Evolutionary conservation across 805 yeast genomes (phyloP), one percentile per base, ranked within the genome.

Genomic region (Metschnikowia gelsemii): DNA sequence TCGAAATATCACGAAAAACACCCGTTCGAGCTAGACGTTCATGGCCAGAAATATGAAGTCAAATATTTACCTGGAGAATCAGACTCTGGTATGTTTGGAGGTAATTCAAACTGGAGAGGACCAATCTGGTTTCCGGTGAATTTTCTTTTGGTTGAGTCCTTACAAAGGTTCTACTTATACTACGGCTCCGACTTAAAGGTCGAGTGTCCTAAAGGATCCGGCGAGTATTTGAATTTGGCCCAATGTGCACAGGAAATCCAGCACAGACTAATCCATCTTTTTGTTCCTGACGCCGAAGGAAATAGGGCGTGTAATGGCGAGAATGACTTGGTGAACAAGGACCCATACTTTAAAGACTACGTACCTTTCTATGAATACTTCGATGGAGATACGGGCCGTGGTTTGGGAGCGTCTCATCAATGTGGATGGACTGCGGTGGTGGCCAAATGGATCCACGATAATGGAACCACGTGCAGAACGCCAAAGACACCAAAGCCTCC

Each of bases 101-200:
- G 97, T 45, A 89, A 89, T 62, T 88, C 96, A 17, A 89, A 89
- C 64, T 89, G 97, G 97, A 76, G 97, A 62, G 97, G 97, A 2
- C 96, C 97, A 12, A 88, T 89, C 52, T 89, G 97, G 97, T 88
- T 89, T 73, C 96, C 97, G 16, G 87, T 87, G 9, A 89, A 84
- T 56, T 89, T 89, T 62, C 68, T 89, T 47, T 68, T 89, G 28
- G 87, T 89, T 43, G 97, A 89, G 67, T 80, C 96, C 0, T 70
- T 89, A 53, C 93, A 89, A 64, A 74, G 96, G 54, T 87, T 87
- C 62, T 87, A 82, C 62, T 69, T 89, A 56, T 89, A 88, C 69
- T 89, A 88, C 61, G 97, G 97, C 9, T 80, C 90, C 20, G 82
- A 76, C 38, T 76, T 89, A 58, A 85, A 84, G 62, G 84, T 90